Evolutionary conservation across 2,329 filamentous ascomycete species (phyloP).

Genomic region (Diaporthe nobilis): DNA sequence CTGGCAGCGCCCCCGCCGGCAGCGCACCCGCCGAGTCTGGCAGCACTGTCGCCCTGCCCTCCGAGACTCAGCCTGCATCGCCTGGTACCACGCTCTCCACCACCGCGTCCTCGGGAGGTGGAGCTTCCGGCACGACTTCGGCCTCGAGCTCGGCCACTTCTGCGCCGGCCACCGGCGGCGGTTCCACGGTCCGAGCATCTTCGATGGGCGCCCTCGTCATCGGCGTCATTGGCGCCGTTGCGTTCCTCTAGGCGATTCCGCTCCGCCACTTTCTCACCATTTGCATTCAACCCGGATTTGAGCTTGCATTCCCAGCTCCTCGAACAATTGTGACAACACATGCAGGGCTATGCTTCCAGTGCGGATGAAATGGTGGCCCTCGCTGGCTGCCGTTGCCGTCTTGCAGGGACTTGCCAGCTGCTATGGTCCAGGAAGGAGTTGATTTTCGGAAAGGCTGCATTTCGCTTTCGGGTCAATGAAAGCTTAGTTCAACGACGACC

Average conservation of each 20-base stretch:
- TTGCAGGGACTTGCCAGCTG: constrained; percentile 23
- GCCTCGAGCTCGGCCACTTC: constrained; percentile 46
- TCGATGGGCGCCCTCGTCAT: constrained; percentile 53
- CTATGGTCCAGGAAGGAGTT: constrained; percentile 13
- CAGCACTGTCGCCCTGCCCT: constrained; percentile 39
- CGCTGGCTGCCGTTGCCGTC: constrained; percentile 3
- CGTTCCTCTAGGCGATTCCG: constrained; percentile 51
- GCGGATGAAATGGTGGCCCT: constrained; percentile 26
- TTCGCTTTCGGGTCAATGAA: constrained; percentile 12
- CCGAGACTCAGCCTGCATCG: constrained; percentile 43
- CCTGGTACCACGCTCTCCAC: constrained; percentile 42
- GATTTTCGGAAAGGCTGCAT: constrained; percentile 17
- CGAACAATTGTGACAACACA: constrained; percentile 4
- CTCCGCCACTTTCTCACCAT: too few species aligned
- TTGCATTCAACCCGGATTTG: constrained; percentile 6
- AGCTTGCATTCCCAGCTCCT: constrained; percentile 8
- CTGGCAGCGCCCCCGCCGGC: constrained; percentile 40
- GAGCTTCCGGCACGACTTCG: constrained; percentile 39
- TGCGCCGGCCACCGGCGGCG: constrained; percentile 48
- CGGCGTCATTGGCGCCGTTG: constrained; percentile 51
- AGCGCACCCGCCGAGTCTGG: constrained; percentile 42
- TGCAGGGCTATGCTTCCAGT: constrained; percentile 27
- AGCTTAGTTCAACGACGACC: background rate
- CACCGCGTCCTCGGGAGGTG: constrained; percentile 44
- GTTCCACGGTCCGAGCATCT: constrained; percentile 49